A percentile compares a stretch with the other conserved stretches of the same genome.
Evolutionary conservation across 441 rosid species (phyloP).

Genomic region (Omphalea diandra): DNA sequence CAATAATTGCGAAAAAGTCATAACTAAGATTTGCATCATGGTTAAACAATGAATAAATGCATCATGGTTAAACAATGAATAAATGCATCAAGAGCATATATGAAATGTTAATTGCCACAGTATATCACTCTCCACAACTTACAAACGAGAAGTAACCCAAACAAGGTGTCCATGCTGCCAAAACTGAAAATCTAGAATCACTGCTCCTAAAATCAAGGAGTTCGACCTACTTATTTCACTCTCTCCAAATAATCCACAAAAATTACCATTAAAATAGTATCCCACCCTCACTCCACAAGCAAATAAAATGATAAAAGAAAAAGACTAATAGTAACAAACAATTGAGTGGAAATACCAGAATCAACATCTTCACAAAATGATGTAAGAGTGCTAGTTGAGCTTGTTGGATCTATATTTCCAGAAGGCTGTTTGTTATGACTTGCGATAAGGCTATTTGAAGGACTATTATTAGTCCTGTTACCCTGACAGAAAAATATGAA

Average conservation of each 20-base stretch:
- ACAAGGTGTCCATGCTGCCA: not conserved
- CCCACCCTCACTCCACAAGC: not conserved
- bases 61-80: slow-evolving; percentile 14
- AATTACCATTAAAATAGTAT: not conserved
- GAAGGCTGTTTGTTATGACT: slow-evolving; percentile 45
- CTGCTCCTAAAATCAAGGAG: not conserved
- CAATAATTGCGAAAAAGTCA: slow-evolving; percentile 34
- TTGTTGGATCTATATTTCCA: slow-evolving; percentile 62
- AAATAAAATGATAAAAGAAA: not conserved
- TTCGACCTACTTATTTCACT: not conserved
- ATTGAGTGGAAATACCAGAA: slow-evolving; percentile 79
- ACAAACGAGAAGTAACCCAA: not conserved
- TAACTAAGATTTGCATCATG: slow-evolving; percentile 16
- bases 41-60: slow-evolving; percentile 17
- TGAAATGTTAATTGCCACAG: not conserved
- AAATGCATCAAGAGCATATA: slow-evolving; percentile 14
- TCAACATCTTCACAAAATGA: slow-evolving; percentile 82
- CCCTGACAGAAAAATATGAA: slow-evolving; percentile 42
- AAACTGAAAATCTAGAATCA: not conserved
- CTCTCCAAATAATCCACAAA: not conserved
- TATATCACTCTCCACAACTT: not conserved
- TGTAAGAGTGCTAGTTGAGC: slow-evolving; percentile 77
- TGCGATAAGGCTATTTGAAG: slow-evolving; percentile 45
- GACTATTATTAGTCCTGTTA: slow-evolving; percentile 56
- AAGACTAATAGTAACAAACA: slow-evolving; percentile 12